These are phyloP conservation scores for Crithidia acanthocephali DNA, from an alignment of 208 protist species.

Conservation along the genomic window DNA sequence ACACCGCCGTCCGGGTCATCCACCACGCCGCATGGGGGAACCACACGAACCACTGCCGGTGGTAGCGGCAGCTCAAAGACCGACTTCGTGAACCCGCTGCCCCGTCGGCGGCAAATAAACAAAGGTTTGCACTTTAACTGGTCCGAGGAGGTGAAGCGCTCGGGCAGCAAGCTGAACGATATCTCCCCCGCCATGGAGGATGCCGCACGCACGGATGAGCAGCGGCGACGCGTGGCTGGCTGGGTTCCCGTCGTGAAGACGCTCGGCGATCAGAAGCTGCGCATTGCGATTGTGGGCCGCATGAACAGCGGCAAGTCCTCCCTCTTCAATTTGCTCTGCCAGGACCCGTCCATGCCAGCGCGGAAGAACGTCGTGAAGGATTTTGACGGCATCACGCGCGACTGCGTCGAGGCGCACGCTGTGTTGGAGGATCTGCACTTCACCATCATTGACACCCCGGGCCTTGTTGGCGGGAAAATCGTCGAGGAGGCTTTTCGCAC, in stretches of 20 bases:
- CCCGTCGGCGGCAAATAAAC: constrained; percentile 57
- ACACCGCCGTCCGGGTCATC: neutral
- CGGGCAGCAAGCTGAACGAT: constrained; percentile 67
- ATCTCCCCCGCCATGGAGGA: constrained; percentile 79
- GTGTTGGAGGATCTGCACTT: constrained; percentile 80
- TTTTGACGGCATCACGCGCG: constrained; percentile 89
- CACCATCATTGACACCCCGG: constrained; percentile 92
- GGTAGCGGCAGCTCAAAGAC: neutral
- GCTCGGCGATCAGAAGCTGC: constrained; percentile 81
- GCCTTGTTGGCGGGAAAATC: constrained; percentile 71
- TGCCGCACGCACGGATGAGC: constrained; percentile 57
- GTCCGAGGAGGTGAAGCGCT: constrained; percentile 60
- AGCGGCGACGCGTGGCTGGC: constrained; percentile 72
- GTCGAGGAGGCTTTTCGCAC: constrained; percentile 89
- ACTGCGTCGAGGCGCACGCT: constrained; percentile 81
- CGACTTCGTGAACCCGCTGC: constrained; percentile 34
- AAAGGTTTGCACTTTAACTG: constrained; percentile 62
- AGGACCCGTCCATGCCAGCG: constrained; percentile 60
- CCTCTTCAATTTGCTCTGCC: constrained; percentile 88
- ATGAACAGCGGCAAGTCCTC: constrained; percentile 93
- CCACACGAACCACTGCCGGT: too few relatives aligned
- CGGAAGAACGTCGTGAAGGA: constrained; percentile 81
- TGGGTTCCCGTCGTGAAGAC: constrained; percentile 87
- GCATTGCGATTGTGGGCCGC: constrained; percentile 86
- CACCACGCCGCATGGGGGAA: too few relatives aligned